Base-by-base conservation (phyloP, 2,329 filamentous ascomycete species). In the Cryphonectria carpinicola region DNA sequence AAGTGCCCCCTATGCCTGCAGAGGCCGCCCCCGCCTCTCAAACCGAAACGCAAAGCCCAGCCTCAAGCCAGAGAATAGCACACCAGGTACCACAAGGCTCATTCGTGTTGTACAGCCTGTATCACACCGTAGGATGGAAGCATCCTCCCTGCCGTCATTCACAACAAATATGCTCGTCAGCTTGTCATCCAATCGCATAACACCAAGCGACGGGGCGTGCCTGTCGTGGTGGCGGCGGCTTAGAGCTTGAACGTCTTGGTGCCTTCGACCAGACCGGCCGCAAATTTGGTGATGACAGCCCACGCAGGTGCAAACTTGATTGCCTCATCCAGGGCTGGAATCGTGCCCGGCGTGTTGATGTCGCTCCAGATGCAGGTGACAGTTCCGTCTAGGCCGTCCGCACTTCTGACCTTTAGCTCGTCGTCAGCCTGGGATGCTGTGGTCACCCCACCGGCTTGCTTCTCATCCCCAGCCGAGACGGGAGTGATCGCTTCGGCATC, bases 281-380 rank as follows among this genome's bases (percentile, higher is more conserved):
- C 85, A 73, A 88, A 82, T 82, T 97, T 98, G 4, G 90, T 90
- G 39, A 94, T 84, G 13, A 91, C 90, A 8, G 90, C 89, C 96
- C 96, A 99, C 5, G 85, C 83, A 0, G 96, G 96, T 75, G 90
- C 86, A 81, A 90, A 98, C 78, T 90, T 87, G 75, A 87, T 83
- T 65, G 93, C 85, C 81, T 98, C 95, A 75, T 96, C 92, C 66
- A 95, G 87, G 0, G 95, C 95, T 0, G 95, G 95, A 64, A 98
- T 94, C 1, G 86, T 85, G 4, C 89, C 91, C 2, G 82, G 80
- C 49, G 83, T 82, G 77, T 98, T 98, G 61, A 88, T 90, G 82
- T 99, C 96, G 76, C 92, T 94, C 94, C 95, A 98, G 43, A 93
- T 84, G 80, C 96, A 98, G 22, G 91, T 86, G 1, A 95, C 89